Conservation (phyloP, 1,284 basidiomycete species). For the Trichosporon sp. region DNA sequence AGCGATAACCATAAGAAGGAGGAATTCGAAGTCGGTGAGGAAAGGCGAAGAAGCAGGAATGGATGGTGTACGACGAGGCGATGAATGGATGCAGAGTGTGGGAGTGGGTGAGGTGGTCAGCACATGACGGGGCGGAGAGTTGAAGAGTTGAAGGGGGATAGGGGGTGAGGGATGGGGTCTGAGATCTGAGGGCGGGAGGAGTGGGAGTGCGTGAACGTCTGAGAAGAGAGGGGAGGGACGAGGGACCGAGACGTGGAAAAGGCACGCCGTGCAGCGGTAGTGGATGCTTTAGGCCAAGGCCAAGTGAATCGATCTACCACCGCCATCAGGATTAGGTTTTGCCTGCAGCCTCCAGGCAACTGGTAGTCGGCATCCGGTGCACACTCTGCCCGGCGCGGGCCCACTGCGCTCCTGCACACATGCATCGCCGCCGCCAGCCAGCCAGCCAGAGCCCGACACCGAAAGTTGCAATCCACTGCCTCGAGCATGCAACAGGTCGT, state of each 20-base stretch:
- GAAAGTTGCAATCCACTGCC: neutral
- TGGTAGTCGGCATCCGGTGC: neutral
- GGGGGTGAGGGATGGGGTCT: neutral
- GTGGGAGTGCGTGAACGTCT: slow-evolving; percentile 15
- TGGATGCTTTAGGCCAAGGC: neutral
- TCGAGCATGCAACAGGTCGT: neutral
- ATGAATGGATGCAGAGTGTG: neutral
- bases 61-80: neutral
- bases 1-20: slow-evolving; percentile 11
- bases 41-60: neutral
- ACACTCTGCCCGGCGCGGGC: neutral
- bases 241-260: slow-evolving; percentile 17
- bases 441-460: too few relatives aligned
- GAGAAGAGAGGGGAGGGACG: neutral
- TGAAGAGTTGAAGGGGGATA: neutral
- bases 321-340: slow-evolving; percentile 9
- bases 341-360: neutral
- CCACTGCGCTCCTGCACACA: neutral
- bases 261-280: neutral
- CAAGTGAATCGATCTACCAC: slow-evolving; percentile 16
- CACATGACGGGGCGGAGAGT: slow-evolving; percentile 1
- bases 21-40: neutral
- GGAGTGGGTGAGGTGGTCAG: slow-evolving; percentile 5
- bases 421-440: neutral
- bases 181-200: slow-evolving; percentile 6